Evolutionary conservation across 768 basidiomycete species (phyloP).

Genomic region (Lactarius evosmus): DNA sequence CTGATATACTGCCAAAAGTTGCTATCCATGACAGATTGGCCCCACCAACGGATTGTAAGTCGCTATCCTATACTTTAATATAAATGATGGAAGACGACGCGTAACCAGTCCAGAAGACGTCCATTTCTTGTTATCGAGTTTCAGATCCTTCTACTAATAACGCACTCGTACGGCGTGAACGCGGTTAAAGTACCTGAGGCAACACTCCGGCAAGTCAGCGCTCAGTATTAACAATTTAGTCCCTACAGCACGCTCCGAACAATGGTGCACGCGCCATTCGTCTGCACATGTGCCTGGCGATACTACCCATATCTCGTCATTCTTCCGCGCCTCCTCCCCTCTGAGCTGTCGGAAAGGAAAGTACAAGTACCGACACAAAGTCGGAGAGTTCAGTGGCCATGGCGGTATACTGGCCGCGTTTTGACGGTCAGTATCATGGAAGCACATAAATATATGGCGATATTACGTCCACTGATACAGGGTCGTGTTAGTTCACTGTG

Average conservation of each 20-base stretch:
- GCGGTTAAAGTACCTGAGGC: background rate
- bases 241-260: too few relatives aligned
- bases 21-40: too few relatives aligned
- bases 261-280: too few relatives aligned
- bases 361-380: background rate
- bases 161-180: background rate
- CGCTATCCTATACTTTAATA: background rate
- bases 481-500: background rate
- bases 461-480: too few relatives aligned
- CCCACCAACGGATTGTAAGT: background rate
- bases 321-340: background rate
- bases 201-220: background rate
- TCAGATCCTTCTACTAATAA: background rate
- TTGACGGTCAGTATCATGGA: background rate
- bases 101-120: background rate
- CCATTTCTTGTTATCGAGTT: too few relatives aligned
- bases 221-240: too few relatives aligned
- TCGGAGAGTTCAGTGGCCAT: background rate
- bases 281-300: too few relatives aligned
- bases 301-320: too few relatives aligned
- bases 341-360: background rate
- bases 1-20: too few relatives aligned
- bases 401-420: too few relatives aligned
- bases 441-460: background rate
- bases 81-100: background rate